Evolutionary conservation across 768 basidiomycete genomes (phyloP).

Genomic region (Rubroboletus satanas): DNA sequence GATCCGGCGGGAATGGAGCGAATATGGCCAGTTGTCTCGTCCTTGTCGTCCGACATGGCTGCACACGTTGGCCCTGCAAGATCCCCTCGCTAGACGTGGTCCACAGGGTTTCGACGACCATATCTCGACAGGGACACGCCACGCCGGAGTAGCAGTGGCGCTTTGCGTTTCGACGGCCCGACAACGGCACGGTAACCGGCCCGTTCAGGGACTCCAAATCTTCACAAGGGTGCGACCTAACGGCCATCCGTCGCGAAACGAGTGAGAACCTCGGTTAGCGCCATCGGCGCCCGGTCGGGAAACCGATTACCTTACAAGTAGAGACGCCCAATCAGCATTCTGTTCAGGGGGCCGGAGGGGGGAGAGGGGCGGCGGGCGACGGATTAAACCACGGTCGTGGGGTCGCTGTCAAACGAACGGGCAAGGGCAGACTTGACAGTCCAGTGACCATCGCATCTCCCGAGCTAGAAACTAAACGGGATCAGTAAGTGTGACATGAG

Average conservation of each 20-base stretch:
- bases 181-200: neutral
- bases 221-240: neutral
- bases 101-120: neutral
- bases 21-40: neutral
- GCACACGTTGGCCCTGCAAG: neutral
- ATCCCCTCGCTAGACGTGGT: neutral
- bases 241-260: neutral
- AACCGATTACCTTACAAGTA: neutral
- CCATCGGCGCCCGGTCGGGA: neutral
- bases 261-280: neutral
- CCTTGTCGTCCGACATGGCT: neutral
- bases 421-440: neutral
- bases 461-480: neutral
- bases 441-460: neutral
- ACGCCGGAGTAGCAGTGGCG: neutral
- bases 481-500: neutral
- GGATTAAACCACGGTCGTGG: neutral
- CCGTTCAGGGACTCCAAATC: neutral
- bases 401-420: neutral
- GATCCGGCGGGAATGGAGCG: constrained; percentile 5
- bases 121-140: neutral
- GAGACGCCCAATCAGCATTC: neutral
- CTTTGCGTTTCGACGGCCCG: neutral
- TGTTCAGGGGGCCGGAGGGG: too few species aligned
- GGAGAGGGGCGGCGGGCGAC: too few species aligned